These are phyloP conservation scores for Eimeria sp. DNA, from an alignment of 169 alveolate species.

Conservation along the genomic window DNA sequence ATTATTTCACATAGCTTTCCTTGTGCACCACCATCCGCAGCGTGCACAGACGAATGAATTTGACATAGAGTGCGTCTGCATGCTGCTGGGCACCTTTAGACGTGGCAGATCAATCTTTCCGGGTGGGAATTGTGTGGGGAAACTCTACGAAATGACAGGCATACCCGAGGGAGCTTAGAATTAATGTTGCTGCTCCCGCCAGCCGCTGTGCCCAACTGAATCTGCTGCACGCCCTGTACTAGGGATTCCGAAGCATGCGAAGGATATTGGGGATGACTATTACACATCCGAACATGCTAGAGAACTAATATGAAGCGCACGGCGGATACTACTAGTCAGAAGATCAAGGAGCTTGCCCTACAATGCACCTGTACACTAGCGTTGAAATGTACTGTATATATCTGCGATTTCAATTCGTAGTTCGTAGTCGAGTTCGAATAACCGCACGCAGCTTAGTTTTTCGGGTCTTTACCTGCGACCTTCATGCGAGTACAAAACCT, in stretches of 20 bases:
- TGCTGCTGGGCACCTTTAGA: not conserved
- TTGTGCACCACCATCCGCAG: not conserved
- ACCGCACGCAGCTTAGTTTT: not conserved
- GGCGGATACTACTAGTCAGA: not conserved
- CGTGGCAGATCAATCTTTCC: not conserved
- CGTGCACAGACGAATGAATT: not conserved
- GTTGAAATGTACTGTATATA: not conserved
- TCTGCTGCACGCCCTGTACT: not conserved
- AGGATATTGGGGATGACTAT: not conserved
- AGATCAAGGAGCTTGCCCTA: not conserved
- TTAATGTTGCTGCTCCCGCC: not conserved
- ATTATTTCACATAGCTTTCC: not conserved
- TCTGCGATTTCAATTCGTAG: not conserved
- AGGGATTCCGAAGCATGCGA: not conserved
- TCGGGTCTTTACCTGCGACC: not conserved
- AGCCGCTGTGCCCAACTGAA: not conserved
- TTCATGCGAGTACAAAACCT: not conserved
- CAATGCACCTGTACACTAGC: not conserved
- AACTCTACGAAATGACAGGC: not conserved
- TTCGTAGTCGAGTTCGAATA: not conserved
- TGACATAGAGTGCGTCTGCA: not conserved
- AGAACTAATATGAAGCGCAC: not conserved
- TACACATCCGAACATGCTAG: not conserved
- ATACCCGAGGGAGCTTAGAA: not conserved
- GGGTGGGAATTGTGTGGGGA: not conserved